Evolutionary conservation across 192 early-diverging fungal genomes (phyloP).

Genomic region (Backusella morwellensis): DNA sequence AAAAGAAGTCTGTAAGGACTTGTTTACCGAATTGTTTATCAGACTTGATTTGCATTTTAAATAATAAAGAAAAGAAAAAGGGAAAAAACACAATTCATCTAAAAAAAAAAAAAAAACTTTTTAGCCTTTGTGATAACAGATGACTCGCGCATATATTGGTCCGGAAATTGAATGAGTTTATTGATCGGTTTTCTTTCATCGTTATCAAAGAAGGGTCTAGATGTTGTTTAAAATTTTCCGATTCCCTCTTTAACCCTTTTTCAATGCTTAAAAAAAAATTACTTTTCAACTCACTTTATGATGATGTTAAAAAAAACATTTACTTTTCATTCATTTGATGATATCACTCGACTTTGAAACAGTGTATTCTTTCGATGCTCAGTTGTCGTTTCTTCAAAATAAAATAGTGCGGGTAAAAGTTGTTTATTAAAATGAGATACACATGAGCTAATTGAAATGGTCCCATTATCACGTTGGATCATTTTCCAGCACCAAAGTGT

Average conservation of each 20-base stretch:
- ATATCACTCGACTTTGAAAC: not conserved
- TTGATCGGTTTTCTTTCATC: too few species aligned
- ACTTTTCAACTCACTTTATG: too few species aligned
- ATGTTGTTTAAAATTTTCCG: not conserved
- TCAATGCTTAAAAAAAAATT: too few species aligned
- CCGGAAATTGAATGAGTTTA: not conserved
- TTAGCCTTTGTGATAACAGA: not conserved
- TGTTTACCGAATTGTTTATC: slow-evolving; percentile 38
- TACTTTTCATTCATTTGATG: too few species aligned
- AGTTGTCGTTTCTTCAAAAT: not conserved
- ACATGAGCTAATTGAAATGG: too few species aligned
- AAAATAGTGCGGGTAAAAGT: not conserved
- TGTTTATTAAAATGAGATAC: not conserved
- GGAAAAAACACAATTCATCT: not conserved
- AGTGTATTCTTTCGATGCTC: not conserved
- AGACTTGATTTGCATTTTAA: not conserved
- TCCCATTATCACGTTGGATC: too few species aligned
- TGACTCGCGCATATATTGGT: not conserved
- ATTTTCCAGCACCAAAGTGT: too few species aligned
- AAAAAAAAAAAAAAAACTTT: not conserved
- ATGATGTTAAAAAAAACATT: too few species aligned
- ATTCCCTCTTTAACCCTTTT: too few species aligned
- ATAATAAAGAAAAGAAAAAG: not conserved
- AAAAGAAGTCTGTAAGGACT: slow-evolving; percentile 44
- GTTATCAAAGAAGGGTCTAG: too few species aligned